Conservation (phyloP, 257 asterid species). For the Solanum sitiens region DNA sequence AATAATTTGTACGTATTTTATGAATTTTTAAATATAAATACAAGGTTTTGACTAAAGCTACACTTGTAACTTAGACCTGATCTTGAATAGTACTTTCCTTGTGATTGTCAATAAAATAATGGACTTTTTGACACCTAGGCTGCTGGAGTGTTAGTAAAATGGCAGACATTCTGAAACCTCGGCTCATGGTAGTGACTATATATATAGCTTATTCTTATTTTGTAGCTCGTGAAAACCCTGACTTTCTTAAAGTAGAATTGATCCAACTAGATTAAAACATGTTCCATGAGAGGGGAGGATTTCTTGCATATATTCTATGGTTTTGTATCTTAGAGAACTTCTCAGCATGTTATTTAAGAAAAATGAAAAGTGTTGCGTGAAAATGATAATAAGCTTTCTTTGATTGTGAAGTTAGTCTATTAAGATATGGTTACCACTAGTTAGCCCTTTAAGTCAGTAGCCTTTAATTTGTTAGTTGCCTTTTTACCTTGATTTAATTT, state of each 20-base stretch:
- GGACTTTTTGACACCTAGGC: neutral
- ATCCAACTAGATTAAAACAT: neutral
- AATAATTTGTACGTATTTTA: neutral
- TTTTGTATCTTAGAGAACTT: neutral
- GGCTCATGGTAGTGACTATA: neutral
- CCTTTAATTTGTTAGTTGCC: neutral
- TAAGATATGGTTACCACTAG: neutral
- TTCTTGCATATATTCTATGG: neutral
- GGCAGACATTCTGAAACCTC: neutral
- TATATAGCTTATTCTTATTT: neutral
- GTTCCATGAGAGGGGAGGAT: neutral
- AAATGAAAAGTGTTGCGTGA: neutral
- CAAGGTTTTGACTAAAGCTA: neutral
- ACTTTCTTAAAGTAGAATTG: neutral
- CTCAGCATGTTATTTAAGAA: neutral
- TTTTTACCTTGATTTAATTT: no score
- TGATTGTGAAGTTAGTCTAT: neutral
- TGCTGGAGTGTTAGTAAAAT: neutral
- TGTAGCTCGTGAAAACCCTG: neutral
- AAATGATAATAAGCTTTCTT: neutral
- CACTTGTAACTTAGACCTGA: neutral
- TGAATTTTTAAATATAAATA: neutral
- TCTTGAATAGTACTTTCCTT: neutral
- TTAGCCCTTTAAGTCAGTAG: neutral
- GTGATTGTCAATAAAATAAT: neutral